phyloP scores from a whole-genome alignment of 192 early-diverging fungal species.

The Backusella luteola region DNA sequence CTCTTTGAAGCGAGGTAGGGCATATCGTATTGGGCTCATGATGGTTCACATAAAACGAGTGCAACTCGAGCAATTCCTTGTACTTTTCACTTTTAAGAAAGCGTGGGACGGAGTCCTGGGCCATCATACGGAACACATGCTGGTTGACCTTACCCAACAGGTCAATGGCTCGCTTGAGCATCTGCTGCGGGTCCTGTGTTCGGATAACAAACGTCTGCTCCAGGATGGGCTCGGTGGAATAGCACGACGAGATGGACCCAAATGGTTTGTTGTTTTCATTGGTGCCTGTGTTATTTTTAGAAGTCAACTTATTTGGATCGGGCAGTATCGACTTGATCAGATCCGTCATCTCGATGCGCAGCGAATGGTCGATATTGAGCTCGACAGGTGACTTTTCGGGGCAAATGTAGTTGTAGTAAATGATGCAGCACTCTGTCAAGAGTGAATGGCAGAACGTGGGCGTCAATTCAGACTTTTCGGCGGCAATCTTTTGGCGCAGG shows the following conservation, averaged over 20 bases:
- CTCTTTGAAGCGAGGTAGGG: not conserved
- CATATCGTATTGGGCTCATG: not conserved
- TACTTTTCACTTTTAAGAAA: constrained; percentile 34
- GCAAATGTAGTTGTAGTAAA: constrained; percentile 49
- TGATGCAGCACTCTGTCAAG: constrained; percentile 41
- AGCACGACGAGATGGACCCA: not conserved
- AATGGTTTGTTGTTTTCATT: not conserved
- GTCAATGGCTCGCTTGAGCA: not conserved
- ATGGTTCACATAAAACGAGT: not conserved
- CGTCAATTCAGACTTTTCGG: not conserved
- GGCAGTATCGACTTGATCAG: constrained; percentile 42
- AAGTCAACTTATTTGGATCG: not conserved
- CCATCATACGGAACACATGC: constrained; percentile 66
- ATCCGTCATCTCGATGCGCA: constrained; percentile 42
- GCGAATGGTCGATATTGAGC: constrained; percentile 47
- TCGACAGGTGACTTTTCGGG: constrained; percentile 37
- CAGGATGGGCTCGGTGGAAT: not conserved
- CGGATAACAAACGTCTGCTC: not conserved
- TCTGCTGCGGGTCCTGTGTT: not conserved
- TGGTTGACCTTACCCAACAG: constrained; percentile 58
- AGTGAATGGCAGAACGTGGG: constrained; percentile 23
- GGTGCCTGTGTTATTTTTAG: not conserved
- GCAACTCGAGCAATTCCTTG: constrained; percentile 7
- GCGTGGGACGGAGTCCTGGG: constrained; percentile 68
- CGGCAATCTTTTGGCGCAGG: constrained; percentile 32